phyloP scores from a whole-genome alignment of 768 basidiomycete species.

The Tubosaeta sp. region DNA sequence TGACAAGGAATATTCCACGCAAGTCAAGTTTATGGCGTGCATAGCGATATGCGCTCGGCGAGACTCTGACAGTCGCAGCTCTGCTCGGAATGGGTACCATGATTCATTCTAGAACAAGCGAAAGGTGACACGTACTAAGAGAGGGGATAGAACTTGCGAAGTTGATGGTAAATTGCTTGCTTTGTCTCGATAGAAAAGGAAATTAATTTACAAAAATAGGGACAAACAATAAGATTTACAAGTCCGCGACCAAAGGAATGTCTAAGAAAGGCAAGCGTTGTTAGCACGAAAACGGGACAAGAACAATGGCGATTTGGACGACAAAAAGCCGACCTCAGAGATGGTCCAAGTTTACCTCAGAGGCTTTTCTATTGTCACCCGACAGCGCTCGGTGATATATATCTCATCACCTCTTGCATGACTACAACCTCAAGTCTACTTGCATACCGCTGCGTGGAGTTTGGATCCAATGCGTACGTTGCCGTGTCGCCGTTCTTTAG shows the following conservation, averaged over 20 bases:
- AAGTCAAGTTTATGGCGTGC: too few species aligned
- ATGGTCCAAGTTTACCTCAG: conserved; percentile 5
- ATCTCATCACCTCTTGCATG: conserved; percentile 8
- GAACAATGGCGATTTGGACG: conserved; percentile 19
- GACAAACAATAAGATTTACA: conserved; percentile 9
- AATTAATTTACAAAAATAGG: conserved; percentile 6
- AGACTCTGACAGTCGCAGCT: too few species aligned
- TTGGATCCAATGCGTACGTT: conserved; percentile 24
- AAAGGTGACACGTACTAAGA: not conserved
- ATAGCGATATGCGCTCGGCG: too few species aligned
- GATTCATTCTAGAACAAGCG: not conserved
- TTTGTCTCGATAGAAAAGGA: not conserved
- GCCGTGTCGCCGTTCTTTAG: not conserved
- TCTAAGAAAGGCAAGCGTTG: conserved; percentile 20
- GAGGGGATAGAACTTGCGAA: not conserved
- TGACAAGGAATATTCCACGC: too few species aligned
- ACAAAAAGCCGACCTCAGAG: conserved; percentile 22
- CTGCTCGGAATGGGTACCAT: too few species aligned
- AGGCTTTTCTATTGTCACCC: conserved; percentile 13
- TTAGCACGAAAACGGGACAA: conserved; percentile 21
- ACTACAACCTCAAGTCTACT: conserved; percentile 2
- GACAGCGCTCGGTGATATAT: conserved; percentile 15
- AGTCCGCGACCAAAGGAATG: conserved; percentile 20
- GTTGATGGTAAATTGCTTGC: not conserved
- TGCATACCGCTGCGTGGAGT: not conserved